A percentile compares a stretch with the other conserved stretches of the same genome.
phyloP scores from a whole-genome alignment of 257 asterid species.

The Primulina tabacum region DNA sequence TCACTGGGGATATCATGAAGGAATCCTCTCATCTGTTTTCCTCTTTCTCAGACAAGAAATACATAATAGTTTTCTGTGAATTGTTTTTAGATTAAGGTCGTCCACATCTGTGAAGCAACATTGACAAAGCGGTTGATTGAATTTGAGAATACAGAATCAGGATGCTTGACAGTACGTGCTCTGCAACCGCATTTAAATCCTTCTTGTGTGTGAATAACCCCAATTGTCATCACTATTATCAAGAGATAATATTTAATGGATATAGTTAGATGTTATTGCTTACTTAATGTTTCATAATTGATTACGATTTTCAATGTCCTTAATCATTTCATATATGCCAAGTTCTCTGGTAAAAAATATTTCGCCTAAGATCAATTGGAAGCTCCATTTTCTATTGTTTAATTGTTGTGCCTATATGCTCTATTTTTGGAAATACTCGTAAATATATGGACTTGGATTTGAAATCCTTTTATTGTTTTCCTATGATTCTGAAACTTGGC shows the following conservation, averaged over 20 bases:
- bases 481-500: background rate
- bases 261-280: too few species aligned
- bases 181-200: conserved; percentile 7
- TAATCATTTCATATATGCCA: too few species aligned
- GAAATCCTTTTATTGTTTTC: conserved; percentile 18
- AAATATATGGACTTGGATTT: conserved; percentile 9
- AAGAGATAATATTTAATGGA: background rate
- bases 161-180: conserved; percentile 72
- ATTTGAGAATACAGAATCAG: conserved; percentile 81
- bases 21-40: background rate
- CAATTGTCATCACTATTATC: conserved; percentile 5
- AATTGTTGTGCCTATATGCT: background rate
- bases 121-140: conserved; percentile 81
- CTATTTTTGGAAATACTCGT: background rate
- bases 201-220: conserved; percentile 4
- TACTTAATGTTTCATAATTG: too few species aligned
- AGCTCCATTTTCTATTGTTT: background rate
- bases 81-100: conserved; percentile 63
- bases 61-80: conserved; percentile 12
- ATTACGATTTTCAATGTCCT: too few species aligned
- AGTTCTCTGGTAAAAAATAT: too few species aligned
- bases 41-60: conserved; percentile 11
- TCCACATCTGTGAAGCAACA: conserved; percentile 85
- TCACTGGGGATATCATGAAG: conserved; percentile 18
- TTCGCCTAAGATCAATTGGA: background rate